Evolutionary conservation across 805 yeast genomes (phyloP).

Genomic region (Candida adriatica): DNA sequence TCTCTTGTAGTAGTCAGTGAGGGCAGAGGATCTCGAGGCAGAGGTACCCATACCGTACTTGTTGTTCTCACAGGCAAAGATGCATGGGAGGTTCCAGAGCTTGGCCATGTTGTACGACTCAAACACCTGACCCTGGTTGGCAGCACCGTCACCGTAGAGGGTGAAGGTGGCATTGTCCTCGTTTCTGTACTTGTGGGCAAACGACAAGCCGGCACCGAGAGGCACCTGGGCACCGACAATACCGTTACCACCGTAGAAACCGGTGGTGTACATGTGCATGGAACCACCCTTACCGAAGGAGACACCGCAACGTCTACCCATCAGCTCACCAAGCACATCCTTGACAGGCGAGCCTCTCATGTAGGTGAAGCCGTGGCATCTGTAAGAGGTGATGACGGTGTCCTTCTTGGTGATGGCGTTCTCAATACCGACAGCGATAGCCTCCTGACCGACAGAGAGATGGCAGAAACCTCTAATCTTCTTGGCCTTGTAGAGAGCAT

Average conservation of each 20-base stretch:
- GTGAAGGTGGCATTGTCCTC: conserved; percentile 79
- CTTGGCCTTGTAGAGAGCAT: conserved; percentile 96
- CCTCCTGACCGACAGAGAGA: conserved; percentile 97
- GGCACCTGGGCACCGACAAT: conserved; percentile 99
- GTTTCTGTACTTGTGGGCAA: conserved; percentile 90
- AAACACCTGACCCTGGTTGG: conserved; percentile 98
- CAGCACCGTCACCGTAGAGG: conserved; percentile 98
- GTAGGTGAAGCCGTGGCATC: conserved; percentile 98
- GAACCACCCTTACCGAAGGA: conserved; percentile 99
- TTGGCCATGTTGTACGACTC: conserved; percentile 99
- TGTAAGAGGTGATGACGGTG: conserved; percentile 90
- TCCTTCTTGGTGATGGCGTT: conserved; percentile 82
- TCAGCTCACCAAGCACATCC: conserved; percentile 87
- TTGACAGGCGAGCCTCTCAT: conserved; percentile 93
- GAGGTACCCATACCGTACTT: conserved; percentile 99
- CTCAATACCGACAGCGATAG: conserved; percentile 97
- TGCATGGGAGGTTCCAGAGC: conserved; percentile 92
- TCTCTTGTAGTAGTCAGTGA: conserved; percentile 96
- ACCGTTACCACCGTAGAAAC: conserved; percentile 99
- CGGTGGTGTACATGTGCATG: conserved; percentile 96
- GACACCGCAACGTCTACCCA: conserved; percentile 95
- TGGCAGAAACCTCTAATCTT: conserved; percentile 99
- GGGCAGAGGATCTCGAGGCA: conserved; percentile 93
- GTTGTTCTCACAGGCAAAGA: conserved; percentile 97
- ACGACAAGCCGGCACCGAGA: conserved; percentile 96